Evolutionary conservation across 1,139 yeast genomes (phyloP), one percentile per base, ranked within the genome.

Genomic region (Lodderomyces parapsilosis): DNA sequence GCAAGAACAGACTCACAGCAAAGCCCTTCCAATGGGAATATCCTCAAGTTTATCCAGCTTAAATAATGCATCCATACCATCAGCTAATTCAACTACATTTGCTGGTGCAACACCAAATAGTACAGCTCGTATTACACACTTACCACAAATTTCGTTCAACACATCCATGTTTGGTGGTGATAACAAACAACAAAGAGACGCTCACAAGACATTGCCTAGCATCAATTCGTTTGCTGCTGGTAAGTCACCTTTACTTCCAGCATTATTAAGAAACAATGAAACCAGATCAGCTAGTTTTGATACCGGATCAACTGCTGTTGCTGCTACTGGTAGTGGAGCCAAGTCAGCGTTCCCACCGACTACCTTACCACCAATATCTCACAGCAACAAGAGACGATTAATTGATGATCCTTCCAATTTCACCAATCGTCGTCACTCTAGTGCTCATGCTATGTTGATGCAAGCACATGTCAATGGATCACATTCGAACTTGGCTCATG

Each of bases 261-360:
- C 28, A 8, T 15, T 30, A 30, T 4, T 30, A 13, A 30, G 15
- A 14, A 6, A n/a, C 4, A 14, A 30, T 15, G 36, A 23, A 23
- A 44, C 38, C 9, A 54, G 74, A 41, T 60, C 67, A 18, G 68
- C 72, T 20, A 65, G 72, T 51, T 61, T 68, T 48, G 74, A 67
- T 46, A 46, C 60, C 17, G 57, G 57, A 41, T 44, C 54, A 17
- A 18, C 33, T n/a, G 33, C 33, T 33, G 17, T 4, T 20, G 19
- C 27, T 2, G 17, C 36, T 4, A 27, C 31, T 3, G 31, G 9
- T 3, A 8, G 15, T 4, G 31, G 31, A 8, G 15, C 6, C 15
- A 27, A 27, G 15, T n/a, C 46, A 13, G 42, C 33, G 8, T 15
- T 30, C 7, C 19, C 11, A 30, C 8, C 19, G n/a, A 30, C 54